phyloP scores from a whole-genome alignment of 495 filamentous ascomycete genomes.

The Neurospora sp. region DNA sequence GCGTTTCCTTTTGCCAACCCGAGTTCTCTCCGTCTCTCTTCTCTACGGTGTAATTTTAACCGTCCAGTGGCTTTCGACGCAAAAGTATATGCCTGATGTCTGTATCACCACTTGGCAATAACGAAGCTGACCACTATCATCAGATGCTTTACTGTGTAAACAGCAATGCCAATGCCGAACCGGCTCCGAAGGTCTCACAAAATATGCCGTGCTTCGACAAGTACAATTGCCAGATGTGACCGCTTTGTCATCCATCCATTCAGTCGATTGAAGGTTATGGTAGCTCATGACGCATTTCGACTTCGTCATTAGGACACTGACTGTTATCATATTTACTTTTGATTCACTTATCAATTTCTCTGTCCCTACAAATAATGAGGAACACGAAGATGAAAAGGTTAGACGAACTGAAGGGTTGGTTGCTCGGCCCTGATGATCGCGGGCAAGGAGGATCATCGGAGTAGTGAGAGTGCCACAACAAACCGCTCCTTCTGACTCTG shows the following conservation, averaged over 20 bases:
- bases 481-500: not conserved
- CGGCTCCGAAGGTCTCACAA: not conserved
- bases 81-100: not conserved
- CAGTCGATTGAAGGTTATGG: not conserved
- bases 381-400: not conserved
- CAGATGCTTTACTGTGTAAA: not conserved
- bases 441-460: not conserved
- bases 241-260: not conserved
- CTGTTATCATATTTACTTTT: not conserved
- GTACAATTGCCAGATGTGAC: not conserved
- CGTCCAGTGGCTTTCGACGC: not conserved
- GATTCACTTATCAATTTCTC: not conserved
- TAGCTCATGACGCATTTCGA: not conserved
- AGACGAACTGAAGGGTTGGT: not conserved
- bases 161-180: not conserved
- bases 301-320: not conserved
- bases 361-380: not conserved
- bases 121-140: not conserved
- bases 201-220: not conserved
- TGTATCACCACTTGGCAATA: not conserved
- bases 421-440: not conserved
- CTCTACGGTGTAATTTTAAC: not conserved
- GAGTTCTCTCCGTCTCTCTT: not conserved
- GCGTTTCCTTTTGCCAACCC: not conserved
- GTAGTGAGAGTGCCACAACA: not conserved